These are phyloP conservation scores for Xerophyta viscosa DNA, from an alignment of 106 monocot genomes.

Conservation along the genomic window DNA sequence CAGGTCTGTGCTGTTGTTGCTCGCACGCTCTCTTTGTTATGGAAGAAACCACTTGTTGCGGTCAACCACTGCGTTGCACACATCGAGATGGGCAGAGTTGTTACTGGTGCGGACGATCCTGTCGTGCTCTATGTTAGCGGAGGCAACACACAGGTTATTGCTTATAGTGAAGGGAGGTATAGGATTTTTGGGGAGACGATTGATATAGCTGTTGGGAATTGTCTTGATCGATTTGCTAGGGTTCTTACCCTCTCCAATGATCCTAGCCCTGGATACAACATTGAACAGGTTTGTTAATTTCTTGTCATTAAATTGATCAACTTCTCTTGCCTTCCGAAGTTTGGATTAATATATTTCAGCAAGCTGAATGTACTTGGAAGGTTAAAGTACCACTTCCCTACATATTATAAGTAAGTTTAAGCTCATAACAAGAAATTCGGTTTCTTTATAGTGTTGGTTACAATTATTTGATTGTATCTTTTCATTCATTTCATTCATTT, in stretches of 20 bases:
- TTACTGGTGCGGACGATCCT: slow-evolving; percentile 82
- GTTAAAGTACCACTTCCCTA: too few relatives aligned
- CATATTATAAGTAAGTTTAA: too few relatives aligned
- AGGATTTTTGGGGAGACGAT: slow-evolving; percentile 85
- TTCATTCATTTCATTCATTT: too few relatives aligned
- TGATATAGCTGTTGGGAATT: slow-evolving; percentile 85
- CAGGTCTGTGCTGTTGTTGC: slow-evolving; percentile 72
- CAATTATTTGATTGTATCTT: too few relatives aligned
- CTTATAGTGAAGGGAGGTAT: slow-evolving; percentile 76
- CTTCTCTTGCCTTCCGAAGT: background rate
- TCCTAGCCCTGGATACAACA: slow-evolving; percentile 96
- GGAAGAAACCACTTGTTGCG: slow-evolving; percentile 82
- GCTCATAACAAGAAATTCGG: too few relatives aligned
- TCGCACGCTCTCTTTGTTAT: slow-evolving; percentile 54
- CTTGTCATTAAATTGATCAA: background rate
- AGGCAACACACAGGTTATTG: slow-evolving; percentile 87
- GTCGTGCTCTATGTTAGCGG: slow-evolving; percentile 84
- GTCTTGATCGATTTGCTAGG: slow-evolving; percentile 91
- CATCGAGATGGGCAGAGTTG: slow-evolving; percentile 81
- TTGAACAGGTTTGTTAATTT: slow-evolving; percentile 62
- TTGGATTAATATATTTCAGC: background rate
- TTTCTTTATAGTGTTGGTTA: too few relatives aligned
- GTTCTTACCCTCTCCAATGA: slow-evolving; percentile 77
- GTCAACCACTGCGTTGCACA: slow-evolving; percentile 94
- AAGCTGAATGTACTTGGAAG: too few relatives aligned